Percentiles rank a stretch among this genome's conserved stretches.
Conservation (phyloP, 176 grass and related monocot genomes). For the Elymus sibiricus region DNA sequence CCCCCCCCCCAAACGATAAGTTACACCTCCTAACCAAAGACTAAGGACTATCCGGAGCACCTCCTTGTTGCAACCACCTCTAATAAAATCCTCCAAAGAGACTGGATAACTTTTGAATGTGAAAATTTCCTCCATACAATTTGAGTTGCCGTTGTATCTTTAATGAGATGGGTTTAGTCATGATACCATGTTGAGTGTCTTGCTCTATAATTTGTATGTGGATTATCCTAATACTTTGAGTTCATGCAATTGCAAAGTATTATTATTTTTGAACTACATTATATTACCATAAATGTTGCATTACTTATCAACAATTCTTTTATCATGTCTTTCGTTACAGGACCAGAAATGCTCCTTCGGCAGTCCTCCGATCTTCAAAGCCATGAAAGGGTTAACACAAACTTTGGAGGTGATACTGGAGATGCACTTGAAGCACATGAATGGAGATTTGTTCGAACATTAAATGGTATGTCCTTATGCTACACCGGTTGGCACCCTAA, state of each 20-base stretch:
- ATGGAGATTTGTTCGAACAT: slow-evolving; percentile 85
- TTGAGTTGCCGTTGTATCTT: background rate
- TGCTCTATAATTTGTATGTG: background rate
- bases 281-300: background rate
- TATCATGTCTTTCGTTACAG: slow-evolving; percentile 39
- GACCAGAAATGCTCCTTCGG: slow-evolving; percentile 85
- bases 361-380: slow-evolving; percentile 58
- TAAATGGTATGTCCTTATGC: slow-evolving; percentile 59
- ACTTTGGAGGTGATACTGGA: slow-evolving; percentile 60
- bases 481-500: background rate
- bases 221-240: slow-evolving; percentile 10
- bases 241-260: background rate
- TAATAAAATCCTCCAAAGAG: background rate
- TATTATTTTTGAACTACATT: background rate
- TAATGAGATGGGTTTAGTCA: background rate
- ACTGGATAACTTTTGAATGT: background rate
- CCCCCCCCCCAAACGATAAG: background rate
- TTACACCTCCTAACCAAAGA: background rate
- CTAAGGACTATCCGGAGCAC: background rate
- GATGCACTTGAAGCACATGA: slow-evolving; percentile 88
- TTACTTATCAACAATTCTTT: background rate
- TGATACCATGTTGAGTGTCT: slow-evolving; percentile 9
- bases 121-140: background rate
- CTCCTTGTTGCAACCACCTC: background rate
- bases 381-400: slow-evolving; percentile 37